Base-by-base conservation (phyloP, 768 basidiomycete species). In the Boletus speciosus region DNA sequence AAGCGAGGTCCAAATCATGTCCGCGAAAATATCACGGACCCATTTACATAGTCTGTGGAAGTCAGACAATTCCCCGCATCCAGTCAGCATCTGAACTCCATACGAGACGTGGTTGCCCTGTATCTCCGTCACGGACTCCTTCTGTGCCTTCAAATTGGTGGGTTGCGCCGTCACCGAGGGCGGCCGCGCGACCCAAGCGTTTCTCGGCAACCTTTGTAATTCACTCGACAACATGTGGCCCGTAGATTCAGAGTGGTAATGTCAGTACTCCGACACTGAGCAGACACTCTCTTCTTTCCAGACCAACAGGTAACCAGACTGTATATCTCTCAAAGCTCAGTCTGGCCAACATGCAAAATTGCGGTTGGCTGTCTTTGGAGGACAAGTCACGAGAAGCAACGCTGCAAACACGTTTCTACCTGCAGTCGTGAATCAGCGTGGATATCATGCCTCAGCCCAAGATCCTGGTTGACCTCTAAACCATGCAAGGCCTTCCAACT, bases 401-500 rank as follows among this genome's bases (percentile, higher is more conserved):
- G 67, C 67, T 45, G 68, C 51, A 64, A 66, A 61, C 68, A 70
- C 68, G 68, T 71, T 71, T 48, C 51, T 29, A 43, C 60, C 53
- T 55, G 66, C 59, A 47, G 52, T 21, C 51, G 47, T 46, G 58
- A 39, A 59, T 58, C 62, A 58, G 56, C 64, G 52, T 71, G 68
- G 56, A 47, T 59, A 55, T 63, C 46, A 48, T 61, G 49, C 59
- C 45, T 51, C 52, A 35, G 44, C 42, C 19, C 36, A 35, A 56
- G 55, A 61, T 54, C 43, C 64, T 58, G 39, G 56, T 66, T 66
- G 50, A 57, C 56, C 64, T 49, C 55, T 46, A 37, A 60, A 66
- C 70, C 59, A 69, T 69, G 68, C 70, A 60, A 60, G 66, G 64
- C 46, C 66, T 69, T 44, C 66, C 66, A 50, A 61, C 63, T 19